Base-by-base conservation (phyloP, 306 rosid species). In the Cucurbita argyrosperma region DNA sequence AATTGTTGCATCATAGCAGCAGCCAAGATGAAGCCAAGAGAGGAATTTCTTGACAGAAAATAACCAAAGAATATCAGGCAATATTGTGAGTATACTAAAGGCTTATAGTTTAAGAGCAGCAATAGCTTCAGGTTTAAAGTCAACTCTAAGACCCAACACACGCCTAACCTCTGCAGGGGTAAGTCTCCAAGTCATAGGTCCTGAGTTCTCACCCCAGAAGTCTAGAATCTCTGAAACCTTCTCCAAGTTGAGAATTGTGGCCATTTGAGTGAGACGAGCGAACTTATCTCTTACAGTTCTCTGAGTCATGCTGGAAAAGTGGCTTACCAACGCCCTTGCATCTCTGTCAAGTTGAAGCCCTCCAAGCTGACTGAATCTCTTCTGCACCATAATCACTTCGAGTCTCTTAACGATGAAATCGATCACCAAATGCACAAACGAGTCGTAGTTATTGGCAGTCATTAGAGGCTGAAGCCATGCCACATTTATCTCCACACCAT, bases 201-300 rank as follows among this genome's bases (percentile, higher is more conserved):
- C 97, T 6, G 98, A 94, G 82, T 89, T 94, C 87, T 94, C 97
- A 40, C 98, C 98, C 98, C 96, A 94, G 88, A 90, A 90, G 87
- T 94, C 98, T 16, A 90, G 85, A 84, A 94, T 94, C 85, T 90
- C 97, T 23, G 97, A 94, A 10, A 87, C 98, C 88, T 94, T 94
- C 80, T 89, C 98, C 76, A 94, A 88, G 83, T 94, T 94, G 42
- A 94, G 88, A 76, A 94, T 88, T 4, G 97, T 94, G 16, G 97
- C 96, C 98, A 88, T 90, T 80, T 94, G 98, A 10, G 95, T 94
- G 63, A 94, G 92, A 39, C 97, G 96, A 53, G 98, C 95, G 75
- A 94, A 94, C 87, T 90, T 89, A 82, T 94, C 98, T 71, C 98
- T 84, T 35, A 94, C 96, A 49, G 98, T 94, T 79, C 98, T 85